phyloP scores from a whole-genome alignment of 805 yeast genomes.

The Starmera quercuum region DNA sequence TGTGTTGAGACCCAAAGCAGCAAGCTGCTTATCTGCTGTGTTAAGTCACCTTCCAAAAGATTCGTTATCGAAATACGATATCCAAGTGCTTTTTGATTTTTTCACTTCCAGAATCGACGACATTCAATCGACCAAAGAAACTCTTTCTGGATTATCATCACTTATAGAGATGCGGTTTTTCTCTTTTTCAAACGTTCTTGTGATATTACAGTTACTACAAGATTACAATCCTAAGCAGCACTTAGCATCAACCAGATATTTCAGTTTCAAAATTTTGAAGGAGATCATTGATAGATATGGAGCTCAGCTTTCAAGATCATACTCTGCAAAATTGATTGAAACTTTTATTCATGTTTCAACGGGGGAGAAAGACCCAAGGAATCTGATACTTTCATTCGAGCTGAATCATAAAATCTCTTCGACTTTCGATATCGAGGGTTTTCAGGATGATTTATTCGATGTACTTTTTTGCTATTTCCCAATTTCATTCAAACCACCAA shows the following conservation, averaged over 20 bases:
- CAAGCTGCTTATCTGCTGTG: constrained; percentile 33
- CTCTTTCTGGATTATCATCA: constrained; percentile 45
- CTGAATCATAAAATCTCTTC: constrained; percentile 41
- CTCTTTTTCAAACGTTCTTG: constrained; percentile 22
- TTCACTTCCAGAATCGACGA: constrained; percentile 64
- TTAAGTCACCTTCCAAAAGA: constrained; percentile 22
- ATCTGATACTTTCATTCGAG: constrained; percentile 63
- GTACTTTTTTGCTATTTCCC: constrained; percentile 93
- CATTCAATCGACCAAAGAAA: constrained; percentile 40
- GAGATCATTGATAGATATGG: constrained; percentile 24
- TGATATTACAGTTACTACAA: constrained; percentile 28
- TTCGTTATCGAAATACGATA: constrained; percentile 29
- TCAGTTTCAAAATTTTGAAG: constrained; percentile 44
- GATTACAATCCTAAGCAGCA: constrained; percentile 49
- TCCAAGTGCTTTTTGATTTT: constrained; percentile 39
- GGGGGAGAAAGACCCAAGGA: constrained; percentile 94
- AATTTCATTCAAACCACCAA: constrained; percentile 88
- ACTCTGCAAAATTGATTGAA: constrained; percentile 37
- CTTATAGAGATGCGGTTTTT: constrained; percentile 47
- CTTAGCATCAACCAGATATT: constrained; percentile 55
- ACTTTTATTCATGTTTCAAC: constrained; percentile 62
- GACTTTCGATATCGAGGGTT: constrained; percentile 28
- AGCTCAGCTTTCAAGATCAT: constrained; percentile 10
- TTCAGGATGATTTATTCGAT: constrained; percentile 70
- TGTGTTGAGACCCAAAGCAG: constrained; percentile 40